These are phyloP conservation scores for Eremothecium sinecaudum DNA, from an alignment of 1,139 yeast genomes.

Conservation along the genomic window DNA sequence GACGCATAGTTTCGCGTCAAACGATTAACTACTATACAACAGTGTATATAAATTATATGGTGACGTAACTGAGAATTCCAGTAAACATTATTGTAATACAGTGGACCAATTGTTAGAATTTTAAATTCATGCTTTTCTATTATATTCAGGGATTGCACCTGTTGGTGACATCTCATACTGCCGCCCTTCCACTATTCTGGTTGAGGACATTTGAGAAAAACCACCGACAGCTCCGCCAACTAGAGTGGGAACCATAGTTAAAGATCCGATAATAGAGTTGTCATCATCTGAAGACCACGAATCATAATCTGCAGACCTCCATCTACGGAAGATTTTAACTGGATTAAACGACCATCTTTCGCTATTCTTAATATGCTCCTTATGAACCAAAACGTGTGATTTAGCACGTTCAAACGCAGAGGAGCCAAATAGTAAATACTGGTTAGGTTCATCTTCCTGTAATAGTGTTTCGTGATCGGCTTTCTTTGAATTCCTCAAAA, in stretches of 20 bases:
- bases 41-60: too few relatives aligned
- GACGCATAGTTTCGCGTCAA: too few relatives aligned
- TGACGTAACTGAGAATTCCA: too few relatives aligned
- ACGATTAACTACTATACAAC: too few relatives aligned
- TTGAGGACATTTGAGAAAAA: slow-evolving; percentile 13
- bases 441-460: slow-evolving; percentile 7
- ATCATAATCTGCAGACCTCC: slow-evolving; percentile 18
- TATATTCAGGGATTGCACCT: too few relatives aligned
- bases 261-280: slow-evolving; percentile 33
- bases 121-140: too few relatives aligned
- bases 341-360: slow-evolving; percentile 16
- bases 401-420: slow-evolving; percentile 13
- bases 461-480: slow-evolving; percentile 16
- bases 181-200: too few relatives aligned
- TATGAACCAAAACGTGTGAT: slow-evolving; percentile 9
- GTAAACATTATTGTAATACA: too few relatives aligned
- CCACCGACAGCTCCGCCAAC: slow-evolving; percentile 50
- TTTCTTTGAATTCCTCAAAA: slow-evolving; percentile 28
- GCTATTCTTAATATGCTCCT: slow-evolving; percentile 7
- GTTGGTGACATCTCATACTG: too few relatives aligned
- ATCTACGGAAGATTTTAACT: slow-evolving; percentile 19
- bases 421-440: slow-evolving; percentile 8
- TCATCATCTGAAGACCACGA: slow-evolving; percentile 10
- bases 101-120: too few relatives aligned
- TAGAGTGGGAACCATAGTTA: slow-evolving; percentile 43